A percentile compares a stretch with the other conserved stretches of the same genome.
Evolutionary conservation across 495 filamentous ascomycete species (phyloP).

Genomic region (Delitschia confertaspora): DNA sequence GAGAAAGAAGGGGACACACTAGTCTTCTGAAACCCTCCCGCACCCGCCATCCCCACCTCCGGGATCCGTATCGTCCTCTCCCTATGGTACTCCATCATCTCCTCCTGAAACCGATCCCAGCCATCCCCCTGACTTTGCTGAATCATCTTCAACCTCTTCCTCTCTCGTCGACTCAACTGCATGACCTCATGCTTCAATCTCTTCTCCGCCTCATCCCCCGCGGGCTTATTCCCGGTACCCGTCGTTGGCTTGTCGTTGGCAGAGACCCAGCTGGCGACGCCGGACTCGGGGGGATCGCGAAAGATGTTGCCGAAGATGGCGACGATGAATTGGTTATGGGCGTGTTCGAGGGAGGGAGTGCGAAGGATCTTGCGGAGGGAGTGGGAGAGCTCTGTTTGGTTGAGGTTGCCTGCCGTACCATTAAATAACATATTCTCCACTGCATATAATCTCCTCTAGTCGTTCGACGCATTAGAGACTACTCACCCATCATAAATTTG

Average conservation of each 20-base stretch:
- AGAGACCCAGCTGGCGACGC: slow-evolving; percentile 89
- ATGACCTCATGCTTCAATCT: slow-evolving; percentile 88
- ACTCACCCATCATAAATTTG: slow-evolving; percentile 72
- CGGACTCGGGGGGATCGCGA: slow-evolving; percentile 82
- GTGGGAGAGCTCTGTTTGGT: slow-evolving; percentile 72
- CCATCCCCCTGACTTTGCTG: slow-evolving; percentile 36
- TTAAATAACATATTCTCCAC: slow-evolving; percentile 16
- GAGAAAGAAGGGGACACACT: slow-evolving; percentile 49
- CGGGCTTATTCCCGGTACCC: slow-evolving; percentile 69
- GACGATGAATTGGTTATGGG: slow-evolving; percentile 84
- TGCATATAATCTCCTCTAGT: slow-evolving; percentile 12
- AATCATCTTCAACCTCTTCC: slow-evolving; percentile 77
- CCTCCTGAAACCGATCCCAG: slow-evolving; percentile 15
- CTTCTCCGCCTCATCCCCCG: slow-evolving; percentile 84
- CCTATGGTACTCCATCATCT: slow-evolving; percentile 47
- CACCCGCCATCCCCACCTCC: slow-evolving; percentile 69
- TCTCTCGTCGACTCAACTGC: slow-evolving; percentile 77
- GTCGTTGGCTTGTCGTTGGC: slow-evolving; percentile 86
- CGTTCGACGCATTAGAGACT: slow-evolving; percentile 10
- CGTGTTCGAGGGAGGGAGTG: slow-evolving; percentile 42
- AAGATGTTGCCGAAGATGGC: slow-evolving; percentile 80
- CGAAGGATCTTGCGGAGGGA: slow-evolving; percentile 60
- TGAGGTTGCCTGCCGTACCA: slow-evolving; percentile 56
- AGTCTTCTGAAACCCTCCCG: slow-evolving; percentile 75
- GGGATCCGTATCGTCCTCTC: slow-evolving; percentile 59